Evolutionary conservation across 768 basidiomycete genomes (phyloP).

Genomic region (Pleurotus citrinopileatus): DNA sequence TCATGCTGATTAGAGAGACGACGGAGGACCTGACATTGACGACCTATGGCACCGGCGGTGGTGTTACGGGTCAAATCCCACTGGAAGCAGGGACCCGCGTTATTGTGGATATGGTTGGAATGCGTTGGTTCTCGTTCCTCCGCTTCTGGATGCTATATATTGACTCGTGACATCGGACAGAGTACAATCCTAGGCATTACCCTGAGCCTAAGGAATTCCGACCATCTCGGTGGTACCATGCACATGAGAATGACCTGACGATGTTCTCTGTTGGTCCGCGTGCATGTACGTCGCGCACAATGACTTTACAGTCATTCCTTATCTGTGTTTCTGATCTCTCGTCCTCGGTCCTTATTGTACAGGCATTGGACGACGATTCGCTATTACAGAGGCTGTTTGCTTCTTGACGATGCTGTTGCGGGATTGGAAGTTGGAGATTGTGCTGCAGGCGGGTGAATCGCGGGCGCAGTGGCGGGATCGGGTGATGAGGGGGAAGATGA

Average conservation of each 20-base stretch:
- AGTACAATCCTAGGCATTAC: slow-evolving; percentile 49
- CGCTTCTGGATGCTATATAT: background rate
- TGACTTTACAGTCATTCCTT: no score
- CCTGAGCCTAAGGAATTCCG: slow-evolving; percentile 43
- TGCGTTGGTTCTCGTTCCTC: slow-evolving; percentile 33
- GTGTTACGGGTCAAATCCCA: background rate
- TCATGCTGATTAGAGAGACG: slow-evolving; percentile 39
- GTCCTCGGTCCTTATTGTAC: slow-evolving; percentile 21
- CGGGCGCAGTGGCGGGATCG: slow-evolving; percentile 32
- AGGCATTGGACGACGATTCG: slow-evolving; percentile 56
- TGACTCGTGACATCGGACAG: slow-evolving; percentile 24
- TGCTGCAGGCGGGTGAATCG: slow-evolving; percentile 35
- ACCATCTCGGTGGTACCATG: slow-evolving; percentile 47
- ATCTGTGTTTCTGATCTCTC: background rate
- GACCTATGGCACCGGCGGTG: slow-evolving; percentile 21
- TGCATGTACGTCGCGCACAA: background rate
- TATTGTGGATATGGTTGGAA: slow-evolving; percentile 45
- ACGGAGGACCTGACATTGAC: slow-evolving; percentile 39
- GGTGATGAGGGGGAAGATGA: slow-evolving; percentile 32
- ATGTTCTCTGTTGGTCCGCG: background rate
- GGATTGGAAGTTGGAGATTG: slow-evolving; percentile 50
- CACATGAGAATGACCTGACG: background rate
- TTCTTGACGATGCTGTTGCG: slow-evolving; percentile 50
- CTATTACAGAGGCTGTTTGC: slow-evolving; percentile 46
- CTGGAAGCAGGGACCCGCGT: slow-evolving; percentile 13